Evolutionary conservation across 2,329 filamentous ascomycete species (phyloP).

Genomic region (Rutstroemia sp.): DNA sequence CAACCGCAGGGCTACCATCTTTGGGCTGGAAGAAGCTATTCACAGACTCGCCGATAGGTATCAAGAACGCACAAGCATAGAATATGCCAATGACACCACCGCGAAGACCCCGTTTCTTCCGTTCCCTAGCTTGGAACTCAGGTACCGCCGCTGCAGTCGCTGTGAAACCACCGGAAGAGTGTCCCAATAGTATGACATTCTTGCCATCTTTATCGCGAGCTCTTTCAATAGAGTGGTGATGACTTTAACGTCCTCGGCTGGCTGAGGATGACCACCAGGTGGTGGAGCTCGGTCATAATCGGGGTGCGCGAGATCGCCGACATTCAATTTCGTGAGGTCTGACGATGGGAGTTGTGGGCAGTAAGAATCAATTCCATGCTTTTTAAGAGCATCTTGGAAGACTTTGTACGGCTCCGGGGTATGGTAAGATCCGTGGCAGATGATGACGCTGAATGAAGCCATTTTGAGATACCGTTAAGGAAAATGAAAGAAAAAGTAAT

Average conservation of each 20-base stretch:
- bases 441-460: neutral
- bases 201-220: neutral
- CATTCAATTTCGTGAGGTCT: neutral
- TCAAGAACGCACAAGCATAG: neutral
- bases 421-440: slow-evolving; percentile 4
- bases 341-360: slow-evolving; percentile 1
- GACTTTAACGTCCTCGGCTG: neutral
- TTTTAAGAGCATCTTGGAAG: neutral
- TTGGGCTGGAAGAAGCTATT: slow-evolving; percentile 1
- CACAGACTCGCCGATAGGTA: neutral
- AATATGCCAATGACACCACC: neutral
- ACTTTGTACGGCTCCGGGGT: neutral
- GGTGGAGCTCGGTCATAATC: neutral
- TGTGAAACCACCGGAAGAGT: neutral
- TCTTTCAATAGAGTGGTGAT: neutral
- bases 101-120: neutral
- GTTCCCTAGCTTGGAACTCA: neutral
- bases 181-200: neutral
- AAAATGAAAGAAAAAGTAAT: too few species aligned
- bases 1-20: neutral
- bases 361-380: neutral
- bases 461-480: too few species aligned
- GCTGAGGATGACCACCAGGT: neutral
- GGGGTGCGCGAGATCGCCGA: neutral
- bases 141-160: neutral